Evolutionary conservation across 257 asterid genomes (phyloP), one percentile per base, ranked within the genome.

Genomic region (Rehmannia glutinosa): DNA sequence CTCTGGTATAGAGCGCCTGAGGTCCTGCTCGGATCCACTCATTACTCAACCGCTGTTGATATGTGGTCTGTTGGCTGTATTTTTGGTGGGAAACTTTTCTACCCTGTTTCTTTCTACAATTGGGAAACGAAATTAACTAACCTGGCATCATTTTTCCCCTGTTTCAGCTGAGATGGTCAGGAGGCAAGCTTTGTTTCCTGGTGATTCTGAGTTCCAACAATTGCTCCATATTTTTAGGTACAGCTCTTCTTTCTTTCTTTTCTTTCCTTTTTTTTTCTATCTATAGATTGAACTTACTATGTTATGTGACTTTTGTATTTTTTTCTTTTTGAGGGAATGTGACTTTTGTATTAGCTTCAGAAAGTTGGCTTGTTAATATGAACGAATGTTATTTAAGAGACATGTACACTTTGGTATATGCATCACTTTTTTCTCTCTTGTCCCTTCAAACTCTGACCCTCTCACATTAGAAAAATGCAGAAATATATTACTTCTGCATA

Each of bases 21-120:
- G 81, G 97, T 93, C 27, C 83, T 93, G 66, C 80, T 93, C 36
- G 97, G 97, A 66, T 78, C 96, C 30, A 79, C 96, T n/a, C 94
- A 88, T 74, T 90, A 93, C 83, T 90, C 98, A 0, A 88, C 97
- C 2, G 95, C 82, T 0, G 98, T 93, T 69, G 98, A 93, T 75
- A 93, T 93, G 92, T 93, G 96, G 97, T 93, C 98, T 43, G 98
- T 90, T 57, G 98, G 97, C 21, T 93, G 98, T 74, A 93, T 93
- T 58, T 93, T 90, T 60, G 92, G 95, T 87, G 74, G 10, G 80
- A 23, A 62, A 36, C 49, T 20, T 30, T 24, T 36, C 16, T 12
- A 3, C 23, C 2, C 39, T 53, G 9, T 59, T n/a, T n/a, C 25
- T 17, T 5, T 5, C 28, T 49, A 6, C 4, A 32, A 3, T 36